phyloP scores from a whole-genome alignment of 108 stramenopile genomes.

The Hondaea fermentalgiana region DNA sequence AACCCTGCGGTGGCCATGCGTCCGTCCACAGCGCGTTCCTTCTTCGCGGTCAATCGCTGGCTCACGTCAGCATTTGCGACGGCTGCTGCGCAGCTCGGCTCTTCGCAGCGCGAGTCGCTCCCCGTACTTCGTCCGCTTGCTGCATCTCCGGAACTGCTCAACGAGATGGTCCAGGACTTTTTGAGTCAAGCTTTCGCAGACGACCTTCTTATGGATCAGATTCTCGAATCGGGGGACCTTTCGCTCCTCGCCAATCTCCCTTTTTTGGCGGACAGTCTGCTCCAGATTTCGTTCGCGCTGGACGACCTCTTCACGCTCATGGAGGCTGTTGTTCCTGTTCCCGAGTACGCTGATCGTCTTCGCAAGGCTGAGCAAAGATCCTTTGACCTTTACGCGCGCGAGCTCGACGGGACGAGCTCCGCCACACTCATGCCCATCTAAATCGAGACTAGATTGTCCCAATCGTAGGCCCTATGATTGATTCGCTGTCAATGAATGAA shows the following conservation, averaged over 20 bases:
- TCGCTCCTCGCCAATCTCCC: not conserved
- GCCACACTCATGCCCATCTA: too few relatives aligned
- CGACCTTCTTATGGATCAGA: not conserved
- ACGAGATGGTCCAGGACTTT: not conserved
- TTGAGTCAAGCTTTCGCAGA: not conserved
- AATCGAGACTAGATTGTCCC: too few relatives aligned
- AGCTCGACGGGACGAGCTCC: too few relatives aligned
- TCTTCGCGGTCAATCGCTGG: not conserved
- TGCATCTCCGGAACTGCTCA: not conserved
- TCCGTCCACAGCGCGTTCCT: not conserved
- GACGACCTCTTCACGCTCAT: not conserved
- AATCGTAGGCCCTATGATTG: too few relatives aligned
- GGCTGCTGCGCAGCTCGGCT: not conserved
- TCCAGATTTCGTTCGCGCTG: not conserved
- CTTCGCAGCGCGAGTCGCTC: not conserved
- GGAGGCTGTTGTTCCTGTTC: not conserved
- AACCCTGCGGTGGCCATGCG: not conserved
- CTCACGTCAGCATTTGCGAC: not conserved
- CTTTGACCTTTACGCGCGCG: not conserved
- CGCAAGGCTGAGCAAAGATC: not conserved
- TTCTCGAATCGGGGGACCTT: not conserved
- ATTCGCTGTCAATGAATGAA: too few relatives aligned
- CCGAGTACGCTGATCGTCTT: not conserved
- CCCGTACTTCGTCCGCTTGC: not conserved
- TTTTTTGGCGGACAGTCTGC: not conserved